These are phyloP conservation scores for Phaeosphaeriaceae sp. DNA, from an alignment of 2,329 filamentous ascomycete genomes.

Conservation along the genomic window DNA sequence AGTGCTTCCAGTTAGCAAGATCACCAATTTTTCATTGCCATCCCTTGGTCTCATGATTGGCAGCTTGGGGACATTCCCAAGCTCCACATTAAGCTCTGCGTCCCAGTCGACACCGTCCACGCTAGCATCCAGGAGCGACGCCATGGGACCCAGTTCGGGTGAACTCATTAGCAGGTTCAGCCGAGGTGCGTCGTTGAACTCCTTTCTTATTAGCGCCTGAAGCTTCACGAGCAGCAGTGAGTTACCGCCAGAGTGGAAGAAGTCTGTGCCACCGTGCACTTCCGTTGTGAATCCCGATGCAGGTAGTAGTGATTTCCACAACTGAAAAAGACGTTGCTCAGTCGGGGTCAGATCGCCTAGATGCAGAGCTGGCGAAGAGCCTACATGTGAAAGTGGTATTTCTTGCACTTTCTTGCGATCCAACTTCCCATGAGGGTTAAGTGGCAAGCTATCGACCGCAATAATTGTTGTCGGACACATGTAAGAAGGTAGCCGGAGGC, in stretches of 20 bases:
- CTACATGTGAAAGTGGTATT: conserved; percentile 17
- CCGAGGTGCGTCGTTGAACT: conserved; percentile 39
- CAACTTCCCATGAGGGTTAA: conserved; percentile 12
- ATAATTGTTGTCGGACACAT: conserved; percentile 18
- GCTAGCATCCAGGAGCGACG: conserved; percentile 17
- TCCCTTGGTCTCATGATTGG: not conserved
- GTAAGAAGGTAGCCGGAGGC: conserved; percentile 46
- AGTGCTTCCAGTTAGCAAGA: not conserved
- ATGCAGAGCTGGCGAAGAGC: too few relatives aligned
- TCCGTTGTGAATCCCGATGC: not conserved
- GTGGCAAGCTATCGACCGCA: conserved; percentile 13
- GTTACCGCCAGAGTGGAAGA: conserved; percentile 53
- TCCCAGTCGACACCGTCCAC: conserved; percentile 48
- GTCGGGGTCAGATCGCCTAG: conserved; percentile 1
- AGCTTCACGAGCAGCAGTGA: conserved; percentile 53
- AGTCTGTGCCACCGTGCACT: conserved; percentile 37
- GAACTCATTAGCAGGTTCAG: conserved; percentile 49
- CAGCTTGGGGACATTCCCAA: not conserved
- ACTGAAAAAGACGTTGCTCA: not conserved
- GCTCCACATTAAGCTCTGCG: conserved; percentile 35
- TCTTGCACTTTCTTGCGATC: conserved; percentile 21
- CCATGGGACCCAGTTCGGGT: conserved; percentile 52
- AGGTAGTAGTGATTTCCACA: conserved; percentile 19
- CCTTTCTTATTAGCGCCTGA: conserved; percentile 40
- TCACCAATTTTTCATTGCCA: not conserved